Conservation (phyloP, 331 rosid genomes). For the Stylosanthes scabra region DNA sequence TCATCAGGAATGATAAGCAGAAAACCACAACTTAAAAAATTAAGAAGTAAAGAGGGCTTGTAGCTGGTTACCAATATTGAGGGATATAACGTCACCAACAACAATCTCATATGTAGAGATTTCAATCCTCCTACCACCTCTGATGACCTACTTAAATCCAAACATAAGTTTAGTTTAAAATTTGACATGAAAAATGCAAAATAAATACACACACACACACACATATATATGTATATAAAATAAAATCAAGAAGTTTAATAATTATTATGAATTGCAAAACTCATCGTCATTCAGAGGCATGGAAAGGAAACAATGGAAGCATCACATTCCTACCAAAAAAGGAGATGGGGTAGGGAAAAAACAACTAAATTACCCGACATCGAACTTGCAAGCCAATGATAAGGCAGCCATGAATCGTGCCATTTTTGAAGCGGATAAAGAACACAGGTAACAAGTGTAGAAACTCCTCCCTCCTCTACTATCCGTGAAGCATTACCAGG, state of each 20-base stretch:
- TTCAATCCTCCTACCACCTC: constrained; percentile 95
- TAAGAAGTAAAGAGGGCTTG: not conserved
- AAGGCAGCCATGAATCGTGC: constrained; percentile 99
- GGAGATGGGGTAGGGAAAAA: not conserved
- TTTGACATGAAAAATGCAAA: constrained; percentile 2
- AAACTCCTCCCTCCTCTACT: constrained; percentile 99
- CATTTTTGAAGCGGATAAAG: constrained; percentile 94
- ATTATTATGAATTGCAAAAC: too few species aligned
- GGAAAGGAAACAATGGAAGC: constrained; percentile 35
- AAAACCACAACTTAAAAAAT: constrained; percentile 10
- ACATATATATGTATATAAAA: too few species aligned
- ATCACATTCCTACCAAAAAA: constrained; percentile 14
- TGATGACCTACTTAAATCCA: constrained; percentile 61
- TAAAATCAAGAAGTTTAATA: too few species aligned
- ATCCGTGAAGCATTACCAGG: constrained; percentile 95
- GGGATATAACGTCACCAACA: constrained; percentile 94
- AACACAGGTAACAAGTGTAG: constrained; percentile 95
- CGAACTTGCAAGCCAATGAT: constrained; percentile 99
- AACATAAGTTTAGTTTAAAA: constrained; percentile 20
- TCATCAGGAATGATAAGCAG: constrained; percentile 7
- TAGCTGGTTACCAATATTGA: constrained; percentile 95
- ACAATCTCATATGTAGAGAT: constrained; percentile 94
- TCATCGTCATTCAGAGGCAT: too few species aligned
- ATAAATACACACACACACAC: not conserved
- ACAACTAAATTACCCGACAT: constrained; percentile 72